phyloP scores from a whole-genome alignment of 2,329 filamentous ascomycete species.

The Hawksworthiomyces lignivorus region DNA sequence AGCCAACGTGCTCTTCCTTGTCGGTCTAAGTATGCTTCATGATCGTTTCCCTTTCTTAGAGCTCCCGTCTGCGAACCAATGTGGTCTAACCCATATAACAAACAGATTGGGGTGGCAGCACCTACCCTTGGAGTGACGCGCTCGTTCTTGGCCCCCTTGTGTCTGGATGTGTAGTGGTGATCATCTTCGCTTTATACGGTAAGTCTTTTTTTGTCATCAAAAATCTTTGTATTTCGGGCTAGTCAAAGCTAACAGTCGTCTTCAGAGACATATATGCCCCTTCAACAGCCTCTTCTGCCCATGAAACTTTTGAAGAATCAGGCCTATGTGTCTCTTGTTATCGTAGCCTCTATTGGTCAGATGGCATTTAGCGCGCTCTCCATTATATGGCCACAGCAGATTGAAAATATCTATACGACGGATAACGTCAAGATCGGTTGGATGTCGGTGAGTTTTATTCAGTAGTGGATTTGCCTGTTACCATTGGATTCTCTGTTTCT shows the following conservation, averaged over 20 bases:
- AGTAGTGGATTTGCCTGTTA: no score
- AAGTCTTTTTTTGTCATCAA: no score
- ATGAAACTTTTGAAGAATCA: constrained; percentile 3
- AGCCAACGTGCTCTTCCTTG: constrained; percentile 19
- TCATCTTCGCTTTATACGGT: neutral
- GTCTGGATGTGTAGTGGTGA: constrained; percentile 21
- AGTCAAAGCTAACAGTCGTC: no score
- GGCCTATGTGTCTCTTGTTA: neutral
- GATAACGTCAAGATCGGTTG: constrained; percentile 3
- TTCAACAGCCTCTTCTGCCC: constrained; percentile 1
- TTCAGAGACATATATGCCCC: neutral
- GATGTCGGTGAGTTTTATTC: constrained; percentile 3
- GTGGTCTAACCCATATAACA: no score
- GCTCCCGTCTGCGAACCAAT: no score
- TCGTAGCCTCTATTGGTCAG: neutral
- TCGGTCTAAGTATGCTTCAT: no score
- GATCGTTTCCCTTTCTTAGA: no score
- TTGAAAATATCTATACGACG: neutral
- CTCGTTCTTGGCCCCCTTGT: constrained; percentile 26
- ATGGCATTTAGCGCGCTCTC: neutral
- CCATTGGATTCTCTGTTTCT: neutral
- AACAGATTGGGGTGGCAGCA: constrained; percentile 29
- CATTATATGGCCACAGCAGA: constrained; percentile 4
- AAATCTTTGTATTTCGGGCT: no score
- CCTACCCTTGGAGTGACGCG: constrained; percentile 31